Conservation (phyloP, 148 eudicot species). For the Cornus suecica region DNA sequence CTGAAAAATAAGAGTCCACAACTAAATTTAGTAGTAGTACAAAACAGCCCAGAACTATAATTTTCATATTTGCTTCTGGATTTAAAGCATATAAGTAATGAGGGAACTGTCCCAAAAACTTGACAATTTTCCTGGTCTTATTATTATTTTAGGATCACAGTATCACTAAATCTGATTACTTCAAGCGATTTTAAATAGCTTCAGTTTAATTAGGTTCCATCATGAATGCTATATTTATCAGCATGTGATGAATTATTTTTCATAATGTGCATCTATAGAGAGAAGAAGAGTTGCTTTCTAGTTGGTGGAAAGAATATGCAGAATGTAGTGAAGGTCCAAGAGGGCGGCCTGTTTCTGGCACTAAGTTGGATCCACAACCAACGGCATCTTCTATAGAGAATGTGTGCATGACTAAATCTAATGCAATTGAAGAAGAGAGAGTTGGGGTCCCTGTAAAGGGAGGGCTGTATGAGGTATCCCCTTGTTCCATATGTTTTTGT, state of each 20-base stretch:
- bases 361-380: constrained; percentile 25
- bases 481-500: constrained; percentile 1
- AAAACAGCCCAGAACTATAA: background rate
- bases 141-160: background rate
- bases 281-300: constrained; percentile 86
- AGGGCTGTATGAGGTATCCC: constrained; percentile 88
- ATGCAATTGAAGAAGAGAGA: constrained; percentile 76
- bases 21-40: no score
- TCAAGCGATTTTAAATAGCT: background rate
- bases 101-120: background rate
- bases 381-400: constrained; percentile 19
- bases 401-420: constrained; percentile 27
- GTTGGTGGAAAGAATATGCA: constrained; percentile 98
- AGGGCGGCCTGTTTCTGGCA: constrained; percentile 34
- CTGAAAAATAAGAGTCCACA: no score
- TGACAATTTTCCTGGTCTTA: background rate
- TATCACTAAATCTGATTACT: background rate
- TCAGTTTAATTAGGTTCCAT: background rate
- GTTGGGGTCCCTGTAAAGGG: constrained; percentile 99
- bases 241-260: background rate
- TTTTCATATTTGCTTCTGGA: background rate
- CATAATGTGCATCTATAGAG: constrained; percentile 38
- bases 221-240: background rate
- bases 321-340: constrained; percentile 96
- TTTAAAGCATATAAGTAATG: background rate